Base-by-base conservation (phyloP, 1,139 yeast species). In the Hansenula sp. region DNA sequence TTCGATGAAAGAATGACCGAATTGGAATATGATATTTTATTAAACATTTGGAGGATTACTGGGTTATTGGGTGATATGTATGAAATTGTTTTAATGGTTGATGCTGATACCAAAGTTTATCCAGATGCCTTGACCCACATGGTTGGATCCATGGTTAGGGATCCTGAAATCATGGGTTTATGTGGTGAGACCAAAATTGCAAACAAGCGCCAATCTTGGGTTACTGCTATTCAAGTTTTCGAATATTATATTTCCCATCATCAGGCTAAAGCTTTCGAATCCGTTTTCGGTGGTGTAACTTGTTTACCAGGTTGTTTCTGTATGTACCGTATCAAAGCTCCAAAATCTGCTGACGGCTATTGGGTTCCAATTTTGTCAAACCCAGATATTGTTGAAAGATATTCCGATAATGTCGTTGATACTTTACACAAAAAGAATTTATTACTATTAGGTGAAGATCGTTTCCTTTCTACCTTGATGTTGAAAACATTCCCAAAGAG, bases 241-340 rank as follows among this genome's bases (percentile, higher is more conserved):
- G 98, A 93, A 63, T 93, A 93, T 63, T 93, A 84, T 64, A 88
- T 93, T 52, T 90, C 98, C 1, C 98, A 93, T 68, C 98, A 93
- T 67, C 96, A 88, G 62, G 82, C 97, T 2, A 93, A 93, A 65
- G 96, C 97, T 0, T 93, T 93, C 65, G 99, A 93, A 66, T 85
- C 96, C 15, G 91, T 87, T 3, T 93, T 93, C 65, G 98, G 98
- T 47, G 89, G 96, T 59, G 99, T 93, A 13, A 91, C 98, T 0
- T 93, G 99, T 77, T 76, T 93, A 49, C 99, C 99, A 0, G 99
- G 99, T 32, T 93, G 99, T 73, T 93, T 93, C 74, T 85, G 91
- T 56, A 89, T 91, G 87, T 93, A 93, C 62, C 78, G 98, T 55
- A 87, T 93, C 63, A 93, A 93, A 66, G 76, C 96, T 0, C 97